phyloP scores from a whole-genome alignment of 2,329 filamentous ascomycete species.

The Fusarium ambrosium region DNA sequence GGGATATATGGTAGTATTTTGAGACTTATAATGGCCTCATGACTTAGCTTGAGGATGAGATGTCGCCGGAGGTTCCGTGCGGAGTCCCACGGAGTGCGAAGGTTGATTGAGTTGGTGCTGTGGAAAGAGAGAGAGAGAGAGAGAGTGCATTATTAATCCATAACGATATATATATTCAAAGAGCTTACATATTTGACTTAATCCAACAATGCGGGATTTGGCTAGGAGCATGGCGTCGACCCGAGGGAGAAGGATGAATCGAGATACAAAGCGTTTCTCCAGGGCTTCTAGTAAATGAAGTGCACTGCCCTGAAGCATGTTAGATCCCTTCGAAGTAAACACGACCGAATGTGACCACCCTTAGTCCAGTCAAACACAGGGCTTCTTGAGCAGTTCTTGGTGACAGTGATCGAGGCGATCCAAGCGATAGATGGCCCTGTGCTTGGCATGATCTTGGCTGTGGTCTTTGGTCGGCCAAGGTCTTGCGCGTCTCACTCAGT shows the following conservation, averaged over 20 bases:
- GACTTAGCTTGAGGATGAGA: neutral
- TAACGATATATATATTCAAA: too few relatives aligned
- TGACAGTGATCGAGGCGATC: neutral
- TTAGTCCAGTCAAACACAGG: rapidly evolving
- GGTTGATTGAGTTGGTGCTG: neutral
- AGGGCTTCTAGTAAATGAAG: neutral
- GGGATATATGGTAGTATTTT: neutral
- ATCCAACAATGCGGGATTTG: neutral
- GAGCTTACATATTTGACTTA: too few relatives aligned
- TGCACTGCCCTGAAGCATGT: neutral
- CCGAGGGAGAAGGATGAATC: neutral
- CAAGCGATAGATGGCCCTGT: neutral
- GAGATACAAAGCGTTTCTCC: neutral
- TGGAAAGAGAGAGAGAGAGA: neutral
- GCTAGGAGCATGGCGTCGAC: neutral
- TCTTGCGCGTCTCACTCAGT: neutral
- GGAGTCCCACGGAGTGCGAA: neutral
- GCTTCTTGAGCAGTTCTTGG: neutral
- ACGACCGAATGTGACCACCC: too few relatives aligned
- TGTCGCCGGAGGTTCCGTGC: neutral
- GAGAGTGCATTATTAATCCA: neutral
- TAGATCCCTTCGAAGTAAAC: too few relatives aligned
- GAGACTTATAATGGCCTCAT: neutral
- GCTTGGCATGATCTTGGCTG: neutral
- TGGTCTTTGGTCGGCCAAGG: neutral